phyloP scores from a whole-genome alignment of 441 rosid genomes.

The Croton laevigatus region DNA sequence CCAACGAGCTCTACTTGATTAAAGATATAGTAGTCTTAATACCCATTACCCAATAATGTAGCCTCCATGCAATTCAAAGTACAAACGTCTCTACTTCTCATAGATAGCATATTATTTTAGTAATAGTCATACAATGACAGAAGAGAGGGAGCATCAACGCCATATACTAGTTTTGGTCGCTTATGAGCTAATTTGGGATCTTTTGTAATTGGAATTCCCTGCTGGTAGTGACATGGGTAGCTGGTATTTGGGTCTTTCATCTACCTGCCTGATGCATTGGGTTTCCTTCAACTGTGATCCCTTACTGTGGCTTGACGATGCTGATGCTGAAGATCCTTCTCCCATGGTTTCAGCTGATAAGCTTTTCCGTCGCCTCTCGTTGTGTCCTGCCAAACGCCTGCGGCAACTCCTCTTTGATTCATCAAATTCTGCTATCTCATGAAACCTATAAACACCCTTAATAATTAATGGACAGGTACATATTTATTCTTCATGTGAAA shows the following conservation, averaged over 20 bases:
- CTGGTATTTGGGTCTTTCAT: slow-evolving; percentile 42
- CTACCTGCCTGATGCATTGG: slow-evolving; percentile 37
- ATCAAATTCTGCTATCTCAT: slow-evolving; percentile 51
- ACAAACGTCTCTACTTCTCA: not conserved
- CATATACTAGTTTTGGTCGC: too few relatives aligned
- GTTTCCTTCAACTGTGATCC: slow-evolving; percentile 32
- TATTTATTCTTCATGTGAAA: too few relatives aligned
- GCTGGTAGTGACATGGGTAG: slow-evolving; percentile 20
- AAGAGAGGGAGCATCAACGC: slow-evolving; percentile 69
- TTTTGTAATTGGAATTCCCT: slow-evolving; percentile 50
- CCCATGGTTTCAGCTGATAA: slow-evolving; percentile 29
- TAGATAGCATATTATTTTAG: not conserved
- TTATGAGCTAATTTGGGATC: slow-evolving; percentile 49
- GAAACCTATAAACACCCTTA: slow-evolving; percentile 38
- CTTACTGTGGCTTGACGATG: slow-evolving; percentile 28
- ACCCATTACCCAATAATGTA: not conserved
- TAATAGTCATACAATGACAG: slow-evolving; percentile 47
- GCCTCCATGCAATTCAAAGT: not conserved
- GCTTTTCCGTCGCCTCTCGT: slow-evolving; percentile 53
- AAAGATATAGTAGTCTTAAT: not conserved
- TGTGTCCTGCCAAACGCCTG: slow-evolving; percentile 53
- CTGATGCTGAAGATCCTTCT: slow-evolving; percentile 31
- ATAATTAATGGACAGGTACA: not conserved
- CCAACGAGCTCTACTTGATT: not conserved
- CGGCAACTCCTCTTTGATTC: slow-evolving; percentile 60